Evolutionary conservation across 2,329 filamentous ascomycete genomes (phyloP).

Genomic region (Domatiomyces catenatus): DNA sequence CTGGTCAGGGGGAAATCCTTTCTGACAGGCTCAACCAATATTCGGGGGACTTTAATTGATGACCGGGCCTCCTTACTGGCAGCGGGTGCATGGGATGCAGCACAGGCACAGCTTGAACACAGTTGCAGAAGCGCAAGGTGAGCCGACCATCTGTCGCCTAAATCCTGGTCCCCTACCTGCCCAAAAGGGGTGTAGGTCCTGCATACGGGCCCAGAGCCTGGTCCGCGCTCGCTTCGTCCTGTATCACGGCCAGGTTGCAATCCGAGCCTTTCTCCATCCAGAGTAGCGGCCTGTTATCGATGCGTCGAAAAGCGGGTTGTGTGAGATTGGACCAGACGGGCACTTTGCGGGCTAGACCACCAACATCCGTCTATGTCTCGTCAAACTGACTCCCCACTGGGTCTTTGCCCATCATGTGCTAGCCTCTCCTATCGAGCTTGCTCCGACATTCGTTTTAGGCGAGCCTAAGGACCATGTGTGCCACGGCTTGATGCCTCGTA

Average conservation of each 20-base stretch:
- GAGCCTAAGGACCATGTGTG: not conserved
- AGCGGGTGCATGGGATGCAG: not conserved
- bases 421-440: not conserved
- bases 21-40: not conserved
- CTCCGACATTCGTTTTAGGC: not conserved
- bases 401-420: not conserved
- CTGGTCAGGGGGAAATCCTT: not conserved
- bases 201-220: not conserved
- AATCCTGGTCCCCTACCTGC: not conserved
- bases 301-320: not conserved
- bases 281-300: not conserved
- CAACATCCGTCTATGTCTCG: not conserved
- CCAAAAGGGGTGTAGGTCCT: not conserved
- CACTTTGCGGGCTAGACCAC: not conserved
- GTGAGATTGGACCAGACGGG: not conserved
- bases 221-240: not conserved
- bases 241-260: not conserved
- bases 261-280: not conserved
- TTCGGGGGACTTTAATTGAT: not conserved
- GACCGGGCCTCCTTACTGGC: not conserved
- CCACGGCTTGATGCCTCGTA: slow-evolving; percentile 1
- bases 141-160: not conserved
- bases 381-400: not conserved
- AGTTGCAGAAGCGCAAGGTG: not conserved
- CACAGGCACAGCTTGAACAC: not conserved